Conservation (phyloP, 345 rosid species). For the Draba incana region DNA sequence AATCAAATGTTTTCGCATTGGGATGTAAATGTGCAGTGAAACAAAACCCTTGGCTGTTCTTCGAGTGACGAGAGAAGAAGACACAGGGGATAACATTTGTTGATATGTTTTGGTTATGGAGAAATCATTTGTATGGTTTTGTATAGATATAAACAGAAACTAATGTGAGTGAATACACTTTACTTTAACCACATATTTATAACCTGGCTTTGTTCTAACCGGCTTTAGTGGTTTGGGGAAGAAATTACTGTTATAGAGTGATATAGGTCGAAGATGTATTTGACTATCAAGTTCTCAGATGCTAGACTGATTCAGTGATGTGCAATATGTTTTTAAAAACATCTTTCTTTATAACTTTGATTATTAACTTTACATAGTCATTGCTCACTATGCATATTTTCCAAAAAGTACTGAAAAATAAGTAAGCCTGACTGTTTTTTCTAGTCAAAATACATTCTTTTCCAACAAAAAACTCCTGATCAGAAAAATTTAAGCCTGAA, state of each 20-base stretch:
- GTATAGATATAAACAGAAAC: conserved; percentile 30
- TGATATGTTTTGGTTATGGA: conserved; percentile 1
- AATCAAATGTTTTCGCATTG: conserved; percentile 4
- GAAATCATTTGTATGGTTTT: conserved; percentile 22
- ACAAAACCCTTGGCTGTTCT: conserved; percentile 16
- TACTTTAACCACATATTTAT: background rate
- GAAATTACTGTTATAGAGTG: background rate
- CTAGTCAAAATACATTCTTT: too few species aligned
- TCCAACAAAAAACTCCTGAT: too few species aligned
- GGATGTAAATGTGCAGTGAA: conserved; percentile 28
- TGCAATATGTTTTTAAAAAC: too few species aligned
- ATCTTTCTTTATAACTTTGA: too few species aligned
- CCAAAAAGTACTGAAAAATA: too few species aligned
- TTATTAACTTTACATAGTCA: too few species aligned
- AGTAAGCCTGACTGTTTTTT: too few species aligned
- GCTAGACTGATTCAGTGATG: too few species aligned
- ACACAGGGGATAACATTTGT: background rate
- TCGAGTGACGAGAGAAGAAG: conserved; percentile 4
- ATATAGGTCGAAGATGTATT: too few species aligned
- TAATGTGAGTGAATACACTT: background rate
- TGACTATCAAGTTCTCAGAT: too few species aligned
- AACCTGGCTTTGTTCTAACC: background rate
- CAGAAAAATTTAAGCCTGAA: too few species aligned
- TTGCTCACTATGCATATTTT: too few species aligned
- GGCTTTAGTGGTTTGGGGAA: background rate